Conservation (phyloP, 352 stramenopile genomes). For the Nothophytophthora sp. region DNA sequence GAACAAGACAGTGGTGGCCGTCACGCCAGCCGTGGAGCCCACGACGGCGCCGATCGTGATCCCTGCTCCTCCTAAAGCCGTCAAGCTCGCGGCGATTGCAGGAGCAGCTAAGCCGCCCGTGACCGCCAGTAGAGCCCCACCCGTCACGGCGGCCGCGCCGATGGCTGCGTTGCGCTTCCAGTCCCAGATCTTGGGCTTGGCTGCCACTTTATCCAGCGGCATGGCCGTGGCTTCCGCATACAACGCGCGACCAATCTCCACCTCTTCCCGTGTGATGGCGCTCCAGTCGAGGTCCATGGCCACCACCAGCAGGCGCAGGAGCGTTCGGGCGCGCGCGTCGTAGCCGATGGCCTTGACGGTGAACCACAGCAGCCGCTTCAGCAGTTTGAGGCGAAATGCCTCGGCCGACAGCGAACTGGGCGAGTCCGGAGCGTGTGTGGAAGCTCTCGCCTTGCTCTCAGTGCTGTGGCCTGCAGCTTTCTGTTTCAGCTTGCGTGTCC, state of each 20-base stretch:
- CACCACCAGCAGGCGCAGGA: conserved; percentile 50
- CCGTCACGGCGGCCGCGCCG: conserved; percentile 68
- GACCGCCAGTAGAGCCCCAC: conserved; percentile 70
- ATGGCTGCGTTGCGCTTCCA: conserved; percentile 83
- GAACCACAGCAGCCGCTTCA: conserved; percentile 80
- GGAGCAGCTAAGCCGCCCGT: conserved; percentile 69
- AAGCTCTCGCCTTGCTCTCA: no score
- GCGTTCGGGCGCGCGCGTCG: conserved; percentile 60
- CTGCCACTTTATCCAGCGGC: conserved; percentile 60
- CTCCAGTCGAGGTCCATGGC: conserved; percentile 61
- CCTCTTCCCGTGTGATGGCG: conserved; percentile 67
- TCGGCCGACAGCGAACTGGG: conserved; percentile 22
- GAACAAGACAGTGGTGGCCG: conserved; percentile 79
- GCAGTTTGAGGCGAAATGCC: conserved; percentile 55
- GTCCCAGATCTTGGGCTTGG: conserved; percentile 65
- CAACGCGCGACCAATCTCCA: conserved; percentile 64
- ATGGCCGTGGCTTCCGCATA: conserved; percentile 77
- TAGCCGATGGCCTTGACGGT: conserved; percentile 78
- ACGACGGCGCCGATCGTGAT: conserved; percentile 62
- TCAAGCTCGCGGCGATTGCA: conserved; percentile 61
- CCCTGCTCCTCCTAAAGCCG: conserved; percentile 61
- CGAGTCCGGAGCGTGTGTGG: conserved; percentile 5
- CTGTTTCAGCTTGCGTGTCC: conserved; percentile 30
- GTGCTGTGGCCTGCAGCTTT: conserved; percentile 13
- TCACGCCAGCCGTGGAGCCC: conserved; percentile 52